These are phyloP conservation scores for Paramecium tetraurelia DNA, from an alignment of 73 alveolate species.

Conservation along the genomic window DNA sequence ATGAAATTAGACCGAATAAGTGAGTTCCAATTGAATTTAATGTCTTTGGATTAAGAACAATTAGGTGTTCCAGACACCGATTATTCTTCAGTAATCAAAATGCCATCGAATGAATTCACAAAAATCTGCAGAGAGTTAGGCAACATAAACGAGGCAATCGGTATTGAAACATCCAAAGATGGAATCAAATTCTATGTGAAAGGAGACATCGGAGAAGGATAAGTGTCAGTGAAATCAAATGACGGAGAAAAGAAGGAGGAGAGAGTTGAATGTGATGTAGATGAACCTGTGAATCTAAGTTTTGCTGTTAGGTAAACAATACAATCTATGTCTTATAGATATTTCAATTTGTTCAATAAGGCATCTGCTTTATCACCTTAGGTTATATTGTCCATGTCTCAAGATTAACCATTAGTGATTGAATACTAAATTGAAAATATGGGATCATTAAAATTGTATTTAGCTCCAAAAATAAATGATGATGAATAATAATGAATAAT, in stretches of 20 bases:
- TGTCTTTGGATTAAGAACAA: conserved; percentile 95
- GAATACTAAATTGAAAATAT: conserved; percentile 92
- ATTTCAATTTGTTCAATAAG: conserved; percentile 97
- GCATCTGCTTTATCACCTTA: conserved; percentile 84
- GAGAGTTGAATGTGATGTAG: conserved; percentile 80
- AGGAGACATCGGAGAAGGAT: conserved; percentile 97
- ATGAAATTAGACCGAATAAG: conserved; percentile 75
- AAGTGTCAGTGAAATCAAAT: conserved; percentile 86
- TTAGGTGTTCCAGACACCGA: conserved; percentile 98
- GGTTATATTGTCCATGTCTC: conserved; percentile 86
- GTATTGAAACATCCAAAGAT: conserved; percentile 84
- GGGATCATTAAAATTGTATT: conserved; percentile 94
- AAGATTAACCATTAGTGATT: conserved; percentile 94
- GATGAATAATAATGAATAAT: conserved; percentile 66
- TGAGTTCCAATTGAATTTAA: conserved; percentile 94
- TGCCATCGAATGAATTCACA: conserved; percentile 92
- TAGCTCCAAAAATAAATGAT: conserved; percentile 98
- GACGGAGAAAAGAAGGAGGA: conserved; percentile 84
- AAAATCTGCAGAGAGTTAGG: conserved; percentile 93
- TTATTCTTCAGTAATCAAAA: conserved; percentile 86
- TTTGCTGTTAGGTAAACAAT: conserved; percentile 82
- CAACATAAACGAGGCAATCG: conserved; percentile 87
- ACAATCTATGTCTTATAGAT: conserved; percentile 61
- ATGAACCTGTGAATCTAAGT: conserved; percentile 85
- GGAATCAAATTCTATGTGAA: conserved; percentile 86